These are phyloP conservation scores for Phanerochaete carnosa DNA, from an alignment of 768 basidiomycete species.

Conservation along the genomic window DNA sequence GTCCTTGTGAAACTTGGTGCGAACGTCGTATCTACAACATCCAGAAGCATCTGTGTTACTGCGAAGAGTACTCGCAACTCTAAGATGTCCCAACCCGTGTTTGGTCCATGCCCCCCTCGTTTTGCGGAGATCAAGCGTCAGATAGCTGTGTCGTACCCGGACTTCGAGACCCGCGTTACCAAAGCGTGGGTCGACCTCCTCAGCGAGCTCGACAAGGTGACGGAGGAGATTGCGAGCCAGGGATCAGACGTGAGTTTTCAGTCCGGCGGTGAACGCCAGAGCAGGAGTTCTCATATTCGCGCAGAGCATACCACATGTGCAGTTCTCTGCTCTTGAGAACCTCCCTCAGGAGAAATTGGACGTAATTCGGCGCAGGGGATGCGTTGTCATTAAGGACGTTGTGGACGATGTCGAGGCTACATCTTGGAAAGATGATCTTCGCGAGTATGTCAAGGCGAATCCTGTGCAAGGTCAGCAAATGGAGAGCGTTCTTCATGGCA, in stretches of 20 bases:
- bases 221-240: constrained; percentile 40
- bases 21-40: not conserved
- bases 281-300: not conserved
- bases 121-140: constrained; percentile 57
- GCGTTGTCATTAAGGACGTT: constrained; percentile 58
- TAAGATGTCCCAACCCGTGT: constrained; percentile 2
- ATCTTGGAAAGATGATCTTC: constrained; percentile 54
- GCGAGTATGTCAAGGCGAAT: constrained; percentile 55
- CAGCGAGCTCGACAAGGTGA: constrained; percentile 43
- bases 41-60: not conserved
- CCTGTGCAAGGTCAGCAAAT: constrained; percentile 34
- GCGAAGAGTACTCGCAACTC: not conserved
- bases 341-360: constrained; percentile 44
- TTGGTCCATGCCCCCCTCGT: constrained; percentile 40
- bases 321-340: constrained; percentile 49
- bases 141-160: constrained; percentile 49
- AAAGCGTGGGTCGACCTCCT: constrained; percentile 59
- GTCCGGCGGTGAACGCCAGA: not conserved
- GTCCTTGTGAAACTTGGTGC: not conserved
- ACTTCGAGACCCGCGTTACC: constrained; percentile 47
- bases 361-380: constrained; percentile 51
- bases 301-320: constrained; percentile 61
- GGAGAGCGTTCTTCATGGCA: not conserved
- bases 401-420: constrained; percentile 54
- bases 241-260: constrained; percentile 45